Conservation (phyloP, 345 rosid species). For the Pistacia atlantica region DNA sequence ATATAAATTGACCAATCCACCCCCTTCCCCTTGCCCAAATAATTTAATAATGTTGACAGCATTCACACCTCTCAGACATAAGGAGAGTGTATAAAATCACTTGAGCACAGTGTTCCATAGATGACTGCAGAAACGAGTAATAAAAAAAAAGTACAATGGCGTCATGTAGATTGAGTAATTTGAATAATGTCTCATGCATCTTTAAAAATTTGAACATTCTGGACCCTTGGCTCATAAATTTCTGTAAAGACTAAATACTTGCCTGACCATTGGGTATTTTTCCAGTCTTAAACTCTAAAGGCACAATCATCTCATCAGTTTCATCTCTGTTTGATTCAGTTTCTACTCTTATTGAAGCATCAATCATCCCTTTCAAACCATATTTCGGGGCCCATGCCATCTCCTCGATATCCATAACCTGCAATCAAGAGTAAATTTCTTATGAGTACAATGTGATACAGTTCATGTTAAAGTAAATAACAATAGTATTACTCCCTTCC, state of each 20-base stretch:
- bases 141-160: conserved; percentile 16
- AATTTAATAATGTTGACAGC: conserved; percentile 13
- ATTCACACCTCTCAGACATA: conserved; percentile 90
- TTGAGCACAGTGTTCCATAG: conserved; percentile 91
- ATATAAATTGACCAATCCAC: background rate
- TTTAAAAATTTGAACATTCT: conserved; percentile 15
- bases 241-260: conserved; percentile 30
- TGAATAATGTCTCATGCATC: conserved; percentile 11
- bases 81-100: conserved; percentile 95
- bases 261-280: conserved; percentile 82
- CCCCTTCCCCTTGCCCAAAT: background rate
- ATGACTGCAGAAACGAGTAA: conserved; percentile 58
- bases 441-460: background rate
- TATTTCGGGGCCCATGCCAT: conserved; percentile 97
- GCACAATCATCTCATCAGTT: conserved; percentile 64
- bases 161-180: conserved; percentile 16
- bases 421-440: conserved; percentile 10
- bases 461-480: conserved; percentile 2
- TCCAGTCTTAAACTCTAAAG: conserved; percentile 95
- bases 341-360: conserved; percentile 81
- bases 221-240: conserved; percentile 3
- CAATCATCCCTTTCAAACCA: conserved; percentile 96
- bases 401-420: conserved; percentile 98
- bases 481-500: background rate
- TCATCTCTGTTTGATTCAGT: conserved; percentile 52